A percentile compares a stretch with the other conserved stretches of the same genome.
phyloP scores from a whole-genome alignment of 768 basidiomycete species.

The Lentinula sp. region DNA sequence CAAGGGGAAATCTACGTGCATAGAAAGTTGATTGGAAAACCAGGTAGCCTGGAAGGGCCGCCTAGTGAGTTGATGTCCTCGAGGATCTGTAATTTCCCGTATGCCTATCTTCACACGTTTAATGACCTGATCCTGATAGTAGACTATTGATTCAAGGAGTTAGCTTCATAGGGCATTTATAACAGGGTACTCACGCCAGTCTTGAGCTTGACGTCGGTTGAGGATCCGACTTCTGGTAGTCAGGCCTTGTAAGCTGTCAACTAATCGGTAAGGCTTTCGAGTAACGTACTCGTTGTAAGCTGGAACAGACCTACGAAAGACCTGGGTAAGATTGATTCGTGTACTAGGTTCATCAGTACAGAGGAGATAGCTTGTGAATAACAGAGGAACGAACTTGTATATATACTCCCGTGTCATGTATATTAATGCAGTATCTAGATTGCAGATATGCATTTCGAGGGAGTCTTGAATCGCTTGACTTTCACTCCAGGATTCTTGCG shows the following conservation, averaged over 20 bases:
- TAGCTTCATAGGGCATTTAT: background rate
- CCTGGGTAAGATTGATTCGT: constrained; percentile 58
- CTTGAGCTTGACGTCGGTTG: constrained; percentile 66
- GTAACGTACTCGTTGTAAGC: constrained; percentile 10
- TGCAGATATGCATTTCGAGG: constrained; percentile 63
- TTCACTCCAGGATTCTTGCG: constrained; percentile 62
- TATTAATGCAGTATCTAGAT: constrained; percentile 59
- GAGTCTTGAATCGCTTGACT: constrained; percentile 61
- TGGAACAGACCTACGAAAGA: constrained; percentile 53
- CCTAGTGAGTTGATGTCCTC: constrained; percentile 53
- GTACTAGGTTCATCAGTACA: constrained; percentile 34
- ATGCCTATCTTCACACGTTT: constrained; percentile 51
- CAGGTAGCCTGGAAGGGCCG: constrained; percentile 68
- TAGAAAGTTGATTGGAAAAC: constrained; percentile 63
- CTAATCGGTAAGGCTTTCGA: constrained; percentile 9
- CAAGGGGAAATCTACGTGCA: constrained; percentile 32
- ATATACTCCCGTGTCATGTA: constrained; percentile 68
- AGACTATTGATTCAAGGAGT: constrained; percentile 34
- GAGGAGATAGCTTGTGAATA: constrained; percentile 1
- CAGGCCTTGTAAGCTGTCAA: constrained; percentile 45
- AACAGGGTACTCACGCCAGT: constrained; percentile 60
- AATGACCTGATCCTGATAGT: constrained; percentile 64
- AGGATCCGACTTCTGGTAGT: constrained; percentile 48
- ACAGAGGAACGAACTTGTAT: constrained; percentile 52
- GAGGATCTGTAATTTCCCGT: constrained; percentile 40